Percentiles rank a stretch among this genome's conserved stretches.
Conservation (phyloP, 768 basidiomycete species). For the Mycena metata region DNA sequence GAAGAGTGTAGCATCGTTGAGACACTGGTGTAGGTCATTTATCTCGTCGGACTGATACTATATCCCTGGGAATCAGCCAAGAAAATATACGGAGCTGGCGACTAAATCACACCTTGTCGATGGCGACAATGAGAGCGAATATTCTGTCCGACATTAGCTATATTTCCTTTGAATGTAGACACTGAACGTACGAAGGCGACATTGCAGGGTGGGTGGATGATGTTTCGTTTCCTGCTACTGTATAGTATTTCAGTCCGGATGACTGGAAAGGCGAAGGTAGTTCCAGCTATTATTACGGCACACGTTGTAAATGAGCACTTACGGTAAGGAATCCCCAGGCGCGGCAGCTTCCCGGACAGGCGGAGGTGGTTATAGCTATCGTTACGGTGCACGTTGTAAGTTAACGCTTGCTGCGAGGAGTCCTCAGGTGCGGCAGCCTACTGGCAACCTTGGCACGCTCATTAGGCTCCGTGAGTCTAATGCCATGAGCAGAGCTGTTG, state of each 20-base stretch:
- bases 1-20: not conserved
- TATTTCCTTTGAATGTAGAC: not conserved
- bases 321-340: no score
- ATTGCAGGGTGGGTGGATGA: not conserved
- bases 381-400: no score
- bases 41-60: not conserved
- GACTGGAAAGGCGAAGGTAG: not conserved
- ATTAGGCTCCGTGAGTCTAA: not conserved
- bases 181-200: constrained; percentile 1
- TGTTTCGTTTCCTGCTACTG: not conserved
- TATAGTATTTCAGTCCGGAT: not conserved
- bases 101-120: not conserved
- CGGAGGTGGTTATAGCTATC: no score
- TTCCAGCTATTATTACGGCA: constrained; percentile 1
- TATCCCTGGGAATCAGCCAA: not conserved
- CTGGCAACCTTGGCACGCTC: constrained; percentile 2
- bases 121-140: not conserved
- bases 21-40: not conserved
- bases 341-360: no score
- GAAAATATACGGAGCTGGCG: not conserved
- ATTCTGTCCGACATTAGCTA: not conserved
- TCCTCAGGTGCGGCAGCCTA: not conserved
- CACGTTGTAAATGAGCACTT: not conserved
- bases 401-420: not conserved
- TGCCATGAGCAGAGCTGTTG: not conserved